These are phyloP conservation scores for Caryopteris hybrid DNA, from an alignment of 305 asterid species.

Conservation along the genomic window DNA sequence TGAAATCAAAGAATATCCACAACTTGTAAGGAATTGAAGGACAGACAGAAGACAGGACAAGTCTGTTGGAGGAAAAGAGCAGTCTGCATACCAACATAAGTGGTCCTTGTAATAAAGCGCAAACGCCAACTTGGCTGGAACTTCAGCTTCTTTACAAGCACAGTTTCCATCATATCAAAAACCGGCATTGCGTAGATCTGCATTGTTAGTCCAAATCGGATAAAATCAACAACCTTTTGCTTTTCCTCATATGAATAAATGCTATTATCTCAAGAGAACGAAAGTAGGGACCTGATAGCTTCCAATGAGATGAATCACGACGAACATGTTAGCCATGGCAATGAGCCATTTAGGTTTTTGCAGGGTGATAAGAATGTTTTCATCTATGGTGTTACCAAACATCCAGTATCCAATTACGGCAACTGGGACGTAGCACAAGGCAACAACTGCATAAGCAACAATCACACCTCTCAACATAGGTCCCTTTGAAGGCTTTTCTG, in stretches of 20 bases:
- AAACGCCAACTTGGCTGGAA: constrained; percentile 34
- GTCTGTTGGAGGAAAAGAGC: not conserved
- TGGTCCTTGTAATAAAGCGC: constrained; percentile 42
- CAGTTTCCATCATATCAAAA: constrained; percentile 52
- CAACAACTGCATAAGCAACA: constrained; percentile 36
- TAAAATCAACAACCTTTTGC: not conserved
- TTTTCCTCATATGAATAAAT: not conserved
- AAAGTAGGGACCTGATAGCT: constrained; percentile 38
- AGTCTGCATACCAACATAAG: constrained; percentile 44
- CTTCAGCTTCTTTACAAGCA: constrained; percentile 39
- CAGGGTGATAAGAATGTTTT: constrained; percentile 28
- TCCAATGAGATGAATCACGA: constrained; percentile 46
- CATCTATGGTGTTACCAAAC: constrained; percentile 31
- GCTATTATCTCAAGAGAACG: too few species aligned
- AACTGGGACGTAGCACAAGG: constrained; percentile 51
- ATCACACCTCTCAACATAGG: constrained; percentile 60
- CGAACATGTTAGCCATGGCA: constrained; percentile 44
- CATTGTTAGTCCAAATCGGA: not conserved
- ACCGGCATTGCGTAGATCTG: constrained; percentile 65
- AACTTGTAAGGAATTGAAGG: not conserved
- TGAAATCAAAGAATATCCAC: constrained; percentile 15
- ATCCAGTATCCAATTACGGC: constrained; percentile 43
- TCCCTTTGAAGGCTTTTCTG: constrained; percentile 26
- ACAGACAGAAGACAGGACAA: too few species aligned
- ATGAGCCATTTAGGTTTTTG: constrained; percentile 41